Base-by-base conservation (phyloP, 2,329 filamentous ascomycete genomes). In the Mycogone perniciosa region DNA sequence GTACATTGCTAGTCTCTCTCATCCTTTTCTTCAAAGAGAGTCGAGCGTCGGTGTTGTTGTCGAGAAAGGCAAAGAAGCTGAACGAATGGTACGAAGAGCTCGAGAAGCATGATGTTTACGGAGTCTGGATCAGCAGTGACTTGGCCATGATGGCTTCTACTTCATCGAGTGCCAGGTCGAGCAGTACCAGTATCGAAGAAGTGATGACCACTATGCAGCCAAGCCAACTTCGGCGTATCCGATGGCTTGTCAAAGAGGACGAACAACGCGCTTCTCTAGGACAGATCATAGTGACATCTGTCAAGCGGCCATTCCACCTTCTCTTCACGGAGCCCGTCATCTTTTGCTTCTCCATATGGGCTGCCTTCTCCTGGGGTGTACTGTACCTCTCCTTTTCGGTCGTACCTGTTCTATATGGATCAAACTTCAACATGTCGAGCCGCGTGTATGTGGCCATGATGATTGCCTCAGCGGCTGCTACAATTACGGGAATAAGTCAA, bases 331-430 rank as follows among this genome's bases (percentile, higher is more conserved):
- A 91, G 58, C 84, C 86, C 0, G 84, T 89, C 7, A 86, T 91
- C 10, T 89, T 90, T 68, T 89, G 81, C 72, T 96, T 96, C 71
- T 89, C 86, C 0, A 74, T 95, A 0, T 96, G 91, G 91, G 85
- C 90, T 1, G 79, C 88, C 0, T 96, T 96, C 66, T 85, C 85
- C 20, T 96, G 91, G 91, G 89, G 86, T 0, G 80, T 95, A 0
- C 78, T 96, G 0, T 96, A 96, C 66, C 73, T 96, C 13, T 89
- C 86, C 9, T 92, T 96, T 59, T 81, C 82, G 10, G 86, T 88
- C 1, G 81, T 96, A 5, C 88, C 90, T 0, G 76, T 93, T 4
- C 83, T 95, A 27, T 95, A 93, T 67, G 62, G 72, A 26, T 76
- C 73, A 5, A 70, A 72, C 57, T 92, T 95, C 71, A 77, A 75